phyloP scores from a whole-genome alignment of 2,329 filamentous ascomycete species.

The Zalaria sp. region DNA sequence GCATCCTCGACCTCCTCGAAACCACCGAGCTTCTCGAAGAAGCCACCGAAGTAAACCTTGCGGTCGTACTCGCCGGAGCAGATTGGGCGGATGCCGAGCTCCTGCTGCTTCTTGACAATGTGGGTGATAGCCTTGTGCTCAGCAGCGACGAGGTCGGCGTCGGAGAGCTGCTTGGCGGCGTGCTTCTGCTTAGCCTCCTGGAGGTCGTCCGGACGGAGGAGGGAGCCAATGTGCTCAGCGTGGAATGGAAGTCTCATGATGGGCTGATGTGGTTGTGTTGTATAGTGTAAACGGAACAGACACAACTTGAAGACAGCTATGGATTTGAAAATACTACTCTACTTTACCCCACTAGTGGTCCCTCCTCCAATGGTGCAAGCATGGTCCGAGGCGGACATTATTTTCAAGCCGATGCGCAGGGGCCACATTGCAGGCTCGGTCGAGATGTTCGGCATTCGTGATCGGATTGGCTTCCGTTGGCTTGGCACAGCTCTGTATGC shows the following conservation, averaged over 20 bases:
- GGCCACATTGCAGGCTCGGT: too few relatives aligned
- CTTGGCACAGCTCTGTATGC: too few relatives aligned
- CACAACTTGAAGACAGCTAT: too few relatives aligned
- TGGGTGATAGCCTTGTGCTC: slow-evolving; percentile 54
- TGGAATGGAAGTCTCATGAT: slow-evolving; percentile 43
- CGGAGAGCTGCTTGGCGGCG: slow-evolving; percentile 39
- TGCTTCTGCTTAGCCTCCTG: slow-evolving; percentile 43
- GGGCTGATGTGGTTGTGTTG: neutral
- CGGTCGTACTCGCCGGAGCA: slow-evolving; percentile 54
- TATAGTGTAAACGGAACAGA: too few relatives aligned
- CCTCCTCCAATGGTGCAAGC: too few relatives aligned
- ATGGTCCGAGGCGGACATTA: too few relatives aligned
- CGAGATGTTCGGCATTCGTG: too few relatives aligned
- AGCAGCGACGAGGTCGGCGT: slow-evolving; percentile 43
- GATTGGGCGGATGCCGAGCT: slow-evolving; percentile 47
- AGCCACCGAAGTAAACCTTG: slow-evolving; percentile 24
- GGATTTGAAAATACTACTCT: too few relatives aligned
- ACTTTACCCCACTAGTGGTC: too few relatives aligned
- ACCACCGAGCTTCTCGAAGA: slow-evolving; percentile 24
- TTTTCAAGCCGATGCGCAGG: too few relatives aligned
- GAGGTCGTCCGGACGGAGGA: slow-evolving; percentile 51
- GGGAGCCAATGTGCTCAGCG: slow-evolving; percentile 59
- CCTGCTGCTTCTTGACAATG: slow-evolving; percentile 50
- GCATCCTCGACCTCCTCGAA: slow-evolving; percentile 22
- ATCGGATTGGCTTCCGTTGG: too few relatives aligned